Conservation (phyloP, 495 filamentous ascomycete species). For the Penicillium antarcticum region DNA sequence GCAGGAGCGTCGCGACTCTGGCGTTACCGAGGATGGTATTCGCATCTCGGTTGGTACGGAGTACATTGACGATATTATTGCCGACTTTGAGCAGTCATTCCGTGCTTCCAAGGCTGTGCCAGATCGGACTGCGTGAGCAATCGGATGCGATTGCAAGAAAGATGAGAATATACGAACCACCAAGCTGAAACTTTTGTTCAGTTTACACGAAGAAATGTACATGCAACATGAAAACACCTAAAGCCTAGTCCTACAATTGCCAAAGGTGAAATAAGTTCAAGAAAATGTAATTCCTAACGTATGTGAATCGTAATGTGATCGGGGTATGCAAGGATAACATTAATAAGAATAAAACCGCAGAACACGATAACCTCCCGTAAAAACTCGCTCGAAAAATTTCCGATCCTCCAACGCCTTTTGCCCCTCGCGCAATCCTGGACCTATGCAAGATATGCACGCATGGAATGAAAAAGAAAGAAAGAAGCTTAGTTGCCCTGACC, state of each 20-base stretch:
- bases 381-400: neutral
- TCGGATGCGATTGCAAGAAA: neutral
- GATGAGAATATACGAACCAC: neutral
- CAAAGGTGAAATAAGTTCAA: too few species aligned
- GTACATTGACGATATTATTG: conserved; percentile 97
- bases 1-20: conserved; percentile 75
- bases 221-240: too few species aligned
- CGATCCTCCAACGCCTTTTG: conserved; percentile 4
- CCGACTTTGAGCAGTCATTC: conserved; percentile 93
- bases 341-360: neutral
- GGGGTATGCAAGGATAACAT: too few species aligned
- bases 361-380: neutral
- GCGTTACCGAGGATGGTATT: conserved; percentile 90
- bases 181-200: neutral
- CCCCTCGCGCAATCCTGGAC: neutral
- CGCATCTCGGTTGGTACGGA: conserved; percentile 96
- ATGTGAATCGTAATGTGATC: too few species aligned
- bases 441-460: neutral
- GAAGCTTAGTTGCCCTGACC: conserved; percentile 34
- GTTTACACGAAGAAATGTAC: too few species aligned
- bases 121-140: conserved; percentile 12
- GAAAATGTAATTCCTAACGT: too few species aligned
- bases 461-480: conserved; percentile 2
- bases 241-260: too few species aligned
- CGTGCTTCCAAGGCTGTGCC: conserved; percentile 42